A percentile compares a stretch with the other conserved stretches of the same genome.
phyloP scores from a whole-genome alignment of 2,329 filamentous ascomycete genomes.

The Aspergillus ochraceus region DNA sequence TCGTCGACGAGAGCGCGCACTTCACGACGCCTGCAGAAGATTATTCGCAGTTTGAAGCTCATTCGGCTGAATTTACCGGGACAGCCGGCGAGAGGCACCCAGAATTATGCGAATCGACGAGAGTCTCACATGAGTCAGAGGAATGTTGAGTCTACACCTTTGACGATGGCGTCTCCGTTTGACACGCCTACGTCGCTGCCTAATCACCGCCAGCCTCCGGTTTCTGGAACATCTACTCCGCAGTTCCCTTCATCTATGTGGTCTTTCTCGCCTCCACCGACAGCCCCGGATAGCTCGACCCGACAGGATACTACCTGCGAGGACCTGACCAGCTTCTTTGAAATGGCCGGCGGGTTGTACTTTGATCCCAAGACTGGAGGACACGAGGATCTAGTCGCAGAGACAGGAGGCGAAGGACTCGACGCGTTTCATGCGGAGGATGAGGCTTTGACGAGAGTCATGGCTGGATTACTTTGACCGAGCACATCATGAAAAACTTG shows the following conservation, averaged over 20 bases:
- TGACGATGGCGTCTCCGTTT: neutral
- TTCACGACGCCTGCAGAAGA: constrained; percentile 59
- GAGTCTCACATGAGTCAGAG: neutral
- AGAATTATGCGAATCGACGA: neutral
- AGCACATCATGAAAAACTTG: neutral
- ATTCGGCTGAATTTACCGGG: constrained; percentile 53
- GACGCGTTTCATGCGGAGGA: constrained; percentile 36
- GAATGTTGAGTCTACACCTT: neutral
- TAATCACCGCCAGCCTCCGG: constrained; percentile 4
- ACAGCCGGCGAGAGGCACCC: neutral
- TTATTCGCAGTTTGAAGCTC: constrained; percentile 58
- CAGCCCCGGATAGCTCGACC: constrained; percentile 7
- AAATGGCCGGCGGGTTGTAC: constrained; percentile 55
- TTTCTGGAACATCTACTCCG: constrained; percentile 12
- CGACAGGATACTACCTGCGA: constrained; percentile 34
- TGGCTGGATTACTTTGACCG: constrained; percentile 32
- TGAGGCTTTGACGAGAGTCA: constrained; percentile 35
- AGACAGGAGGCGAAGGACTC: constrained; percentile 14
- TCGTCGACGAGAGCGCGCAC: constrained; percentile 58
- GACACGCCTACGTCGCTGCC: constrained; percentile 5
- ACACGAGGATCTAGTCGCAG: constrained; percentile 10
- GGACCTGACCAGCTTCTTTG: constrained; percentile 61
- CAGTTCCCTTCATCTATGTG: constrained; percentile 16
- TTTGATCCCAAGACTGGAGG: constrained; percentile 23
- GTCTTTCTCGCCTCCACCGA: constrained; percentile 17